A percentile compares a stretch with the other conserved stretches of the same genome.
phyloP scores from a whole-genome alignment of 2,329 filamentous ascomycete genomes.

The Pseudocercospora macadamiae region DNA sequence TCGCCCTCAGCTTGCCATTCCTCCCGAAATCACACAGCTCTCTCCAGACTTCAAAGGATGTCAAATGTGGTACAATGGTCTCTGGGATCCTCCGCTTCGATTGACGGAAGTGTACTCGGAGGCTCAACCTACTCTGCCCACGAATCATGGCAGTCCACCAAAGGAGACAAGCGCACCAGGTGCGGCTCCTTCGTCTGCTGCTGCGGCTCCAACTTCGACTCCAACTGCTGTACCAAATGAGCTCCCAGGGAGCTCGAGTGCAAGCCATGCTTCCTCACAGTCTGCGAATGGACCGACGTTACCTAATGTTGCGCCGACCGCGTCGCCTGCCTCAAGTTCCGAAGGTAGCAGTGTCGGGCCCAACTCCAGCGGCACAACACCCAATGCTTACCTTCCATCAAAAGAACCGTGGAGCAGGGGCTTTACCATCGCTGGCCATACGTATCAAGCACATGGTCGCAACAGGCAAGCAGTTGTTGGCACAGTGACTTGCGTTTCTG shows the following conservation, averaged over 20 bases:
- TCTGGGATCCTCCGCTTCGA: conserved; percentile 35
- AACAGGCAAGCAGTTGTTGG: conserved; percentile 22
- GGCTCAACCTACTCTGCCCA: conserved; percentile 22
- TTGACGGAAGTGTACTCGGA: conserved; percentile 23
- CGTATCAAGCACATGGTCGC: conserved; percentile 20
- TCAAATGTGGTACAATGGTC: conserved; percentile 35
- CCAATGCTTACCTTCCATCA: conserved; percentile 16
- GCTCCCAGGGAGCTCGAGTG: background rate
- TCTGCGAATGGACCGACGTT: background rate
- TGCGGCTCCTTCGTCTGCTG: conserved; percentile 18
- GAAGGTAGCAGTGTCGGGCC: background rate
- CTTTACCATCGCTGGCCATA: conserved; percentile 20
- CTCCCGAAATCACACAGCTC: conserved; percentile 32
- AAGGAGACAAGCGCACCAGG: conserved; percentile 10
- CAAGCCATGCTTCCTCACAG: background rate
- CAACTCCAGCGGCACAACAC: background rate
- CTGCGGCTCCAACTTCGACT: conserved; percentile 18
- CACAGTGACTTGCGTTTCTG: conserved; percentile 19
- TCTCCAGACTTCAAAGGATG: conserved; percentile 32
- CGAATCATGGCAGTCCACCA: background rate
- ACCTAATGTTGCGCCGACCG: background rate
- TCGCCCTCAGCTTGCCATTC: conserved; percentile 34
- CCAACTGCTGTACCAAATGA: conserved; percentile 23
- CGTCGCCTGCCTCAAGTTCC: too few relatives aligned
- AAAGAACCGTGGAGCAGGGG: conserved; percentile 20